These are phyloP conservation scores for Dryas drummondii DNA, from an alignment of 306 rosid genomes.

Conservation along the genomic window DNA sequence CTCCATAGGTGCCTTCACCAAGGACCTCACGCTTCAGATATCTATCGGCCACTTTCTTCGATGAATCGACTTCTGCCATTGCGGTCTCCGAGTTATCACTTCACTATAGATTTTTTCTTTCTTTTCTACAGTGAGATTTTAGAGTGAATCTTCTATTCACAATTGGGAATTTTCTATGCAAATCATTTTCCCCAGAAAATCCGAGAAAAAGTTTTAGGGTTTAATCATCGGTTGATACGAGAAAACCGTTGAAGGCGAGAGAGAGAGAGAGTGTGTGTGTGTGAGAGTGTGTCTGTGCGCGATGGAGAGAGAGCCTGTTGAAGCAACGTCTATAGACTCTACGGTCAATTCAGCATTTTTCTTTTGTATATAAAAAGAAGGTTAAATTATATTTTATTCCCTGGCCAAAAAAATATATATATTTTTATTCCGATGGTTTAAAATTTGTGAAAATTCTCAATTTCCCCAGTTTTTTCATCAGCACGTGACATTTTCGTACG, in stretches of 20 bases:
- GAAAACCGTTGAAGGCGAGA: slow-evolving; percentile 34
- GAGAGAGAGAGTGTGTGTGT: neutral
- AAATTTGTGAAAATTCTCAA: no score
- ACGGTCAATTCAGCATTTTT: no score
- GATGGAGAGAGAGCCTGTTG: no score
- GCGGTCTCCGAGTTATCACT: neutral
- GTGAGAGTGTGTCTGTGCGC: neutral
- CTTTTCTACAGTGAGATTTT: neutral
- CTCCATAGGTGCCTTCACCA: slow-evolving; percentile 99
- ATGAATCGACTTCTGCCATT: slow-evolving; percentile 59
- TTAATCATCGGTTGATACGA: slow-evolving; percentile 3
- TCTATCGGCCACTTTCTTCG: slow-evolving; percentile 94
- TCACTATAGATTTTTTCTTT: neutral
- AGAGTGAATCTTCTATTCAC: neutral
- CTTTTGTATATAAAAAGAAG: no score
- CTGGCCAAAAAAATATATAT: no score
- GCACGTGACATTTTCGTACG: no score
- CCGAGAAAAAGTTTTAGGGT: slow-evolving; percentile 40
- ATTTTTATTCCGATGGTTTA: no score
- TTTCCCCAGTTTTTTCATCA: no score
- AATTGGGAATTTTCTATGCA: slow-evolving; percentile 17
- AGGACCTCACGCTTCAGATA: slow-evolving; percentile 92
- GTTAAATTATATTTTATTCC: no score
- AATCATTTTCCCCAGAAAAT: slow-evolving; percentile 3
- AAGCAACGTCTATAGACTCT: no score